Conservation (phyloP, 2,329 filamentous ascomycete genomes). For the Pseudocercospora crystallina region DNA sequence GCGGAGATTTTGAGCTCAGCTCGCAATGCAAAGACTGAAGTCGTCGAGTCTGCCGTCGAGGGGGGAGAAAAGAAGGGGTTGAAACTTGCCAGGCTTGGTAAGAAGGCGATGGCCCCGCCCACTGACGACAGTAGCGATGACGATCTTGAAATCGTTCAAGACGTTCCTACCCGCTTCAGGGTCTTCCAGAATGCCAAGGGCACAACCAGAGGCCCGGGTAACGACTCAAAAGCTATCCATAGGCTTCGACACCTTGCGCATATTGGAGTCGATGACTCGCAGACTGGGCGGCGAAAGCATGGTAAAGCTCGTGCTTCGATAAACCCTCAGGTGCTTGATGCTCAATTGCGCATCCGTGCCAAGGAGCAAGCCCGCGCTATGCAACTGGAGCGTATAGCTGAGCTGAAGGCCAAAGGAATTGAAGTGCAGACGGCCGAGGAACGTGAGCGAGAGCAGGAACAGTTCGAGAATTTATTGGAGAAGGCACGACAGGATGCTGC, state of each 20-base stretch:
- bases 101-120: constrained; percentile 22
- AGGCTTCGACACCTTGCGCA: constrained; percentile 36
- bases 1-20: constrained; percentile 31
- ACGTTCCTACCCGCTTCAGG: constrained; percentile 32
- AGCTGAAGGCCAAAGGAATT: constrained; percentile 76
- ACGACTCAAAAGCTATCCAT: constrained; percentile 35
- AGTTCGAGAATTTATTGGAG: constrained; percentile 84
- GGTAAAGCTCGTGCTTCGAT: constrained; percentile 61
- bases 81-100: constrained; percentile 37
- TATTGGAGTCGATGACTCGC: constrained; percentile 35
- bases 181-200: constrained; percentile 41
- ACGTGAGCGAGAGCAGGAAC: constrained; percentile 74
- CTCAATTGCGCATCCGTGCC: constrained; percentile 67
- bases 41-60: constrained; percentile 1
- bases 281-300: constrained; percentile 57
- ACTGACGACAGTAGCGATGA: constrained; percentile 46
- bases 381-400: constrained; percentile 72
- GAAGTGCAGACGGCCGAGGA: constrained; percentile 83
- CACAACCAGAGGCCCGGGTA: constrained; percentile 18
- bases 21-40: constrained; percentile 12
- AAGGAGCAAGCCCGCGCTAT: constrained; percentile 77
- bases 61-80: constrained; percentile 19
- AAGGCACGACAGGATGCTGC: constrained; percentile 79
- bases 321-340: constrained; percentile 68
- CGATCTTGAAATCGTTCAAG: constrained; percentile 63